Evolutionary conservation across 257 asterid genomes (phyloP).

Genomic region (Forsythia viridissima): DNA sequence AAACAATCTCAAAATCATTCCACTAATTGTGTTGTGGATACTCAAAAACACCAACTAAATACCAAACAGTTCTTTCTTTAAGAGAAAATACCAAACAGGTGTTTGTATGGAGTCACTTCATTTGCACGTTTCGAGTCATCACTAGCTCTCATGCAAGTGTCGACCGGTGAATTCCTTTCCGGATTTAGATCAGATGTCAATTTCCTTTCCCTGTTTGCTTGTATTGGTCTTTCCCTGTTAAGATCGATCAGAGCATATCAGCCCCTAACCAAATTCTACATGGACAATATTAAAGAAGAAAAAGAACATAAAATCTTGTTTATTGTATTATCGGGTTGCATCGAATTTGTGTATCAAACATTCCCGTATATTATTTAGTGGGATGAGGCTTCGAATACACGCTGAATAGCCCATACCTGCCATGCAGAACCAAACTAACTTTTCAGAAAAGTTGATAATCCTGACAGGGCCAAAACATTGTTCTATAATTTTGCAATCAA

Average conservation of each 20-base stretch:
- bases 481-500: no score
- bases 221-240: no score
- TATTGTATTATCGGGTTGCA: no score
- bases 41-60: neutral
- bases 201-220: no score
- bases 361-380: neutral
- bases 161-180: no score
- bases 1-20: slow-evolving; percentile 18
- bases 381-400: neutral
- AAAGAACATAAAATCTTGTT: no score
- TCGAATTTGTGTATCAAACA: neutral
- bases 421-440: neutral
- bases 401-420: neutral
- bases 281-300: no score
- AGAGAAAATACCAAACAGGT: neutral
- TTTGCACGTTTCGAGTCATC: neutral
- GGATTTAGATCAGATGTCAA: no score
- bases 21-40: neutral
- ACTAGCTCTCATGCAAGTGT: neutral
- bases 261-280: no score
- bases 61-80: neutral
- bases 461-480: neutral
- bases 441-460: neutral
- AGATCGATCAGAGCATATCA: no score
- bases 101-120: neutral